These are phyloP conservation scores for Aspergillus mulundensis DNA, from an alignment of 495 filamentous ascomycete species.

Conservation along the genomic window DNA sequence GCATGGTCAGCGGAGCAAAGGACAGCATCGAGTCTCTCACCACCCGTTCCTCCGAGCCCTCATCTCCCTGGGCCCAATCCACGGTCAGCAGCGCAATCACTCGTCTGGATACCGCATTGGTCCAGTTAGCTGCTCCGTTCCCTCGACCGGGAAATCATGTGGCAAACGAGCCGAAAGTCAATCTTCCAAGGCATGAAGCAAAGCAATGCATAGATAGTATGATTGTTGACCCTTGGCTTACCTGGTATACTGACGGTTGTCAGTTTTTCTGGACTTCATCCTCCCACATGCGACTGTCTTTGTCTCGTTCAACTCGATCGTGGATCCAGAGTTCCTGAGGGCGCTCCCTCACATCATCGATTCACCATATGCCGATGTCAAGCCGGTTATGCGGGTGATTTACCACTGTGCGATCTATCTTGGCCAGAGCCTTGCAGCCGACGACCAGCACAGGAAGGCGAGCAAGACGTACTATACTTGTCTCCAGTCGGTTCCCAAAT, in stretches of 20 bases:
- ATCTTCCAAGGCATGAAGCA: background rate
- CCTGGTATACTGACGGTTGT: background rate
- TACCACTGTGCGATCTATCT: constrained; percentile 8
- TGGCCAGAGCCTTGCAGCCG: background rate
- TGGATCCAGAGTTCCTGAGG: constrained; percentile 3
- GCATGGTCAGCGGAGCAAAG: constrained; percentile 10
- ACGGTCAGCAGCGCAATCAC: constrained; percentile 2
- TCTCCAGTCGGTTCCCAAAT: background rate
- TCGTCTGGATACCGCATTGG: constrained; percentile 4
- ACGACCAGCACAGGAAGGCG: background rate
- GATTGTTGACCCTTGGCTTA: background rate
- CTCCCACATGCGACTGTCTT: background rate
- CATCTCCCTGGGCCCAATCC: constrained; percentile 2
- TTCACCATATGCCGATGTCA: constrained; percentile 3
- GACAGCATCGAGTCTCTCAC: constrained; percentile 6
- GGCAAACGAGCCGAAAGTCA: background rate
- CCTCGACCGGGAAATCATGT: background rate
- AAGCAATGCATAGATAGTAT: constrained; percentile 2
- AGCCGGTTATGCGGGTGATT: constrained; percentile 5
- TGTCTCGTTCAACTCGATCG: background rate
- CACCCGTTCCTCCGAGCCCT: background rate
- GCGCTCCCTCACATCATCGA: constrained; percentile 2
- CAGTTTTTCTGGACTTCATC: background rate
- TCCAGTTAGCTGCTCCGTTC: background rate
- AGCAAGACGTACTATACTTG: constrained; percentile 10